Conservation (phyloP, 106 monocot genomes). For the Platanthera guangdongensis region DNA sequence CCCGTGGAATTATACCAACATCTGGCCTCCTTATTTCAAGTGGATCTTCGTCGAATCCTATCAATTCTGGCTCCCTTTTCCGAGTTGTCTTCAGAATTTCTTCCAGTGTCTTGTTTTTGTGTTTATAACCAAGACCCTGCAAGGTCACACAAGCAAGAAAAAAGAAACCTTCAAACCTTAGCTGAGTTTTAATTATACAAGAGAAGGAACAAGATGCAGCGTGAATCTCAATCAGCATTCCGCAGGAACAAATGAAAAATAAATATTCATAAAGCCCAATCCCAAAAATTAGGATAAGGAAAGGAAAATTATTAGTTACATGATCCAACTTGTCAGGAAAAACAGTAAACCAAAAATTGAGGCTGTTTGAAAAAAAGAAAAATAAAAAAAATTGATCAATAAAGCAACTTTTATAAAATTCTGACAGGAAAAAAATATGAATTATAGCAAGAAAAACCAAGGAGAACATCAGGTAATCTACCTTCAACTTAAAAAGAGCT, state of each 20-base stretch:
- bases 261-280: background rate
- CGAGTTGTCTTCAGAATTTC: conserved; percentile 38
- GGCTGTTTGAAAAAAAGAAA: too few species aligned
- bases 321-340: too few species aligned
- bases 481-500: conserved; percentile 67
- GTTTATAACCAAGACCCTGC: conserved; percentile 64
- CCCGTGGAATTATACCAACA: conserved; percentile 6
- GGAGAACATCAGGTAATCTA: conserved; percentile 13
- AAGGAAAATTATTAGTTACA: too few species aligned
- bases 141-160: background rate
- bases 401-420: too few species aligned
- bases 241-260: background rate
- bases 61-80: conserved; percentile 48
- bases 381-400: too few species aligned
- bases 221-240: too few species aligned
- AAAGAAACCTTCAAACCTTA: background rate
- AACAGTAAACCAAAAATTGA: too few species aligned
- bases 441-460: too few species aligned
- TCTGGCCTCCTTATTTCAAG: conserved; percentile 17
- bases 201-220: too few species aligned
- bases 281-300: too few species aligned
- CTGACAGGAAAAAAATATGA: too few species aligned
- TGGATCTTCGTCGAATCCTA: conserved; percentile 78
- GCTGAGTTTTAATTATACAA: too few species aligned
- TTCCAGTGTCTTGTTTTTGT: conserved; percentile 66